A percentile compares a stretch with the other conserved stretches of the same genome.
These are phyloP conservation scores for Nitzschia sp. DNA, from an alignment of 108 stramenopile species.

Conservation along the genomic window DNA sequence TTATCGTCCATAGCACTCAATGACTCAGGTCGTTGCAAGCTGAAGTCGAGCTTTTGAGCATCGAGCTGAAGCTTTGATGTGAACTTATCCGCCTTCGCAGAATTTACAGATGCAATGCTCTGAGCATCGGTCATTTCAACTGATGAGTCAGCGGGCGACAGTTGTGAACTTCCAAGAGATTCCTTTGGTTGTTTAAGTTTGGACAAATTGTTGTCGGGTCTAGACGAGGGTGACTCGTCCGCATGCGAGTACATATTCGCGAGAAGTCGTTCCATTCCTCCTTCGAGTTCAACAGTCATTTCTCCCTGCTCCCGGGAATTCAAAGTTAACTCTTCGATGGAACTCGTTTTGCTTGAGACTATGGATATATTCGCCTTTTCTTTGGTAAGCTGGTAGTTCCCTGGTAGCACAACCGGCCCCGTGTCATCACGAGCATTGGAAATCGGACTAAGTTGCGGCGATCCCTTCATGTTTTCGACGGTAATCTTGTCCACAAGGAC, in stretches of 20 bases:
- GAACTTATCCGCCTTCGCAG: slow-evolving; percentile 19
- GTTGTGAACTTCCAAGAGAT: slow-evolving; percentile 27
- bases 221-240: background rate
- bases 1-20: slow-evolving; percentile 8
- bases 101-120: slow-evolving; percentile 36
- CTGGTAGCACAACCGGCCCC: slow-evolving; percentile 8
- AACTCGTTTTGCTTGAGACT: background rate
- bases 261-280: slow-evolving; percentile 30
- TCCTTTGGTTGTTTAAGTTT: background rate
- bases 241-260: slow-evolving; percentile 23
- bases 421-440: slow-evolving; percentile 20
- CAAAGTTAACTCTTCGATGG: background rate
- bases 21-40: background rate
- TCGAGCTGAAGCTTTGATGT: slow-evolving; percentile 29
- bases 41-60: slow-evolving; percentile 35
- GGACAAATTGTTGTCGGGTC: background rate
- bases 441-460: slow-evolving; percentile 52
- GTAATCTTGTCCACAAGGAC: slow-evolving; percentile 50
- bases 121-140: slow-evolving; percentile 39
- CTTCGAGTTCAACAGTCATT: slow-evolving; percentile 39
- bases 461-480: slow-evolving; percentile 35
- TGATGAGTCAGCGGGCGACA: slow-evolving; percentile 18
- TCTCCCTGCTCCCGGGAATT: slow-evolving; percentile 14
- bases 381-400: background rate
- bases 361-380: background rate